Evolutionary conservation across 495 filamentous ascomycete genomes (phyloP).

Genomic region (Podospora sp.): DNA sequence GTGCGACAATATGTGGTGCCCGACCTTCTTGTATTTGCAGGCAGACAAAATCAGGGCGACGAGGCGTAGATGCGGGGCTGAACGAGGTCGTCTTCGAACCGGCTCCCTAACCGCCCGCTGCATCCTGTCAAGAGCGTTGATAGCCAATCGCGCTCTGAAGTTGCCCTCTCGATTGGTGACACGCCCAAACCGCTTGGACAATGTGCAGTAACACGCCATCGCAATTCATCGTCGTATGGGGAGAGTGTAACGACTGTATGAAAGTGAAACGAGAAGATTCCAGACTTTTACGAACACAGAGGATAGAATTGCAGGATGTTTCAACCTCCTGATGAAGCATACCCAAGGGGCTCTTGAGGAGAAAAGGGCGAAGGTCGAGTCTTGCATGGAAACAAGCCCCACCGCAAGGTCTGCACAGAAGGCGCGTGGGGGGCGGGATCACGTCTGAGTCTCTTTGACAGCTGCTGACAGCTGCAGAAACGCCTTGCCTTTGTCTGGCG

Average conservation of each 20-base stretch:
- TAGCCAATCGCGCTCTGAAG: conserved; percentile 15
- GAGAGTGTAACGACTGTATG: neutral
- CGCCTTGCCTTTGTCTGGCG: neutral
- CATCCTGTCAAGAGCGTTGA: conserved; percentile 8
- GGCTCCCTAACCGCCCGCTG: conserved; percentile 16
- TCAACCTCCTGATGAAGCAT: too few species aligned
- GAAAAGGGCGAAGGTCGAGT: neutral
- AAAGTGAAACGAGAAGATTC: neutral
- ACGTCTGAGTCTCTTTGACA: neutral
- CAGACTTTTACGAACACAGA: too few species aligned
- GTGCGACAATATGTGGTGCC: conserved; percentile 1
- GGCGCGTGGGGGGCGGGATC: neutral
- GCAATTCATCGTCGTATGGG: neutral
- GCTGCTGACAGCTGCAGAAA: neutral
- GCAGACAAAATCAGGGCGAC: conserved; percentile 2
- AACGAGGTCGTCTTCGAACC: conserved; percentile 4
- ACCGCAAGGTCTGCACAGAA: neutral
- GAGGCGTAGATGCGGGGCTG: conserved; percentile 16
- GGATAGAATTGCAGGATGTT: too few species aligned
- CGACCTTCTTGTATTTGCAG: neutral
- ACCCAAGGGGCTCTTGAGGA: too few species aligned
- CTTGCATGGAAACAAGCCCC: neutral
- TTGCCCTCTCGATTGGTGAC: conserved; percentile 19
- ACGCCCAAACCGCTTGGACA: conserved; percentile 3
- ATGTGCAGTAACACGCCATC: conserved; percentile 4